These are phyloP conservation scores for Gryganskiella cystojenkinii DNA, from an alignment of 192 early-diverging fungal species.

Conservation along the genomic window DNA sequence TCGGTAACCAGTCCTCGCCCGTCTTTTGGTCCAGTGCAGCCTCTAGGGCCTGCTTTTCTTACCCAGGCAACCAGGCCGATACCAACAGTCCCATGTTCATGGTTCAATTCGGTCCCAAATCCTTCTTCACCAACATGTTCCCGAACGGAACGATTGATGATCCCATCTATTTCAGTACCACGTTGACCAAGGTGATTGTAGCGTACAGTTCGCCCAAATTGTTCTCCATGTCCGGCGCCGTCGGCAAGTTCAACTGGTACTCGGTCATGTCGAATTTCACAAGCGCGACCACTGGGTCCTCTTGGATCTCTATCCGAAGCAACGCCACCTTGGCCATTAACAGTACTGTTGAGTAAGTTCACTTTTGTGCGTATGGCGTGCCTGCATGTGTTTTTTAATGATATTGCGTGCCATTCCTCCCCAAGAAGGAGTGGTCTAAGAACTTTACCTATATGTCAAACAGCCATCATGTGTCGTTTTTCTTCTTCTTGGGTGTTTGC, in stretches of 20 bases:
- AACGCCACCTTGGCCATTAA: conserved; percentile 15
- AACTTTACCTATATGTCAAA: too few relatives aligned
- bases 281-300: not conserved
- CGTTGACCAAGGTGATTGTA: not conserved
- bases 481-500: too few relatives aligned
- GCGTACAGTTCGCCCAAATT: conserved; percentile 29
- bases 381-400: not conserved
- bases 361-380: not conserved
- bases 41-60: conserved; percentile 24
- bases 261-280: conserved; percentile 11
- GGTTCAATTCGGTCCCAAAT: conserved; percentile 22
- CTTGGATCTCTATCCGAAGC: conserved; percentile 29
- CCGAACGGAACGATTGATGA: conserved; percentile 14
- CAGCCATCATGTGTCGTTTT: too few relatives aligned
- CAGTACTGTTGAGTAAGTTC: conserved; percentile 31
- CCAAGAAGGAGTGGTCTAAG: too few relatives aligned
- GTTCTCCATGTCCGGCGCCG: conserved; percentile 20
- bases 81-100: conserved; percentile 22
- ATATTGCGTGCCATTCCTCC: too few relatives aligned
- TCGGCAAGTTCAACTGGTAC: conserved; percentile 22
- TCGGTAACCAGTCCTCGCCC: conserved; percentile 12
- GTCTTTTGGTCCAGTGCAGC: conserved; percentile 10
- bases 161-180: conserved; percentile 6
- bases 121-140: conserved; percentile 24
- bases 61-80: conserved; percentile 11